These are phyloP conservation scores for Dactylorhiza incarnata DNA, from an alignment of 106 monocot species.

Conservation along the genomic window DNA sequence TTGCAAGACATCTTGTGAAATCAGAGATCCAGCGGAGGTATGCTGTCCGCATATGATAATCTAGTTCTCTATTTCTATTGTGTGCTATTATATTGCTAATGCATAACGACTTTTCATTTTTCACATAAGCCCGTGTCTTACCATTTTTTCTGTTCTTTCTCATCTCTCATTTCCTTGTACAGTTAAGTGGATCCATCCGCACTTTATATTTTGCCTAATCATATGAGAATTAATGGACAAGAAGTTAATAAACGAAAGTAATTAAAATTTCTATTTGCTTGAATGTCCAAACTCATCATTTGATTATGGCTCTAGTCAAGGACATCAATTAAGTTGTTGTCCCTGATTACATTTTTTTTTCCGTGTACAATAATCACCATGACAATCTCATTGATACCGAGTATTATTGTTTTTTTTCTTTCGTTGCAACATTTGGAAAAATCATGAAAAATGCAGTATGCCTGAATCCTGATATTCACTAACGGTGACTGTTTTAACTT, in stretches of 20 bases:
- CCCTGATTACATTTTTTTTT: not conserved
- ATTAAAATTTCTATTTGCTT: not conserved
- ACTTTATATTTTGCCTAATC: not conserved
- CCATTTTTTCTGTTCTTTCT: not conserved
- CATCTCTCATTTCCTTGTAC: not conserved
- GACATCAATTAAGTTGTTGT: not conserved
- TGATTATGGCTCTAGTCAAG: not conserved
- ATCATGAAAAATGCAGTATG: not conserved
- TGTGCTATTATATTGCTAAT: not conserved
- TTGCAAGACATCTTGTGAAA: not conserved
- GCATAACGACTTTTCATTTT: not conserved
- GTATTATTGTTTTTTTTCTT: not conserved
- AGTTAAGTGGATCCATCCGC: not conserved
- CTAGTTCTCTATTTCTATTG: not conserved
- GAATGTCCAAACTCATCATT: not conserved
- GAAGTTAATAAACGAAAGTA: not conserved
- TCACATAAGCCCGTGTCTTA: too few species aligned
- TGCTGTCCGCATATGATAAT: not conserved
- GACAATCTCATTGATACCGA: not conserved
- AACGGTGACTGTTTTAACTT: not conserved
- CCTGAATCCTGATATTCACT: not conserved
- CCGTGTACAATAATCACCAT: not conserved
- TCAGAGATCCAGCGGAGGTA: slow-evolving; percentile 2
- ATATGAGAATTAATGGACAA: not conserved
- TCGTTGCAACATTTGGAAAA: not conserved